phyloP scores from a whole-genome alignment of 129 eudicot genomes.

The Flaveria bidentis region DNA sequence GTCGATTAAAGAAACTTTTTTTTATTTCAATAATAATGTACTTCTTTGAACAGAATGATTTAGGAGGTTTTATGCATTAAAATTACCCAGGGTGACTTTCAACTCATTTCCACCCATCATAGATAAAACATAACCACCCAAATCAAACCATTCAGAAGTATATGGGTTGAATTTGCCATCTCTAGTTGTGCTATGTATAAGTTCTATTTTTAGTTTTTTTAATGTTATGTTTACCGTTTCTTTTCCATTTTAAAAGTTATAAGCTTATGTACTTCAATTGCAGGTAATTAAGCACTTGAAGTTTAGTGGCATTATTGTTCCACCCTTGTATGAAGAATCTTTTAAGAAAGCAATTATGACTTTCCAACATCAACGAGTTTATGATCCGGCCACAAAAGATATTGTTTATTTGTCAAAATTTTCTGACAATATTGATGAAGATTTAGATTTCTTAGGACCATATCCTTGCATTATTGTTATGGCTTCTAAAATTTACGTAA shows the following conservation, averaged over 20 bases:
- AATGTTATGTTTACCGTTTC: not conserved
- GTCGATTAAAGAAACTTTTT: not conserved
- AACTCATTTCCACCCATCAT: not conserved
- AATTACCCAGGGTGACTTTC: not conserved
- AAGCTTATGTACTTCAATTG: slow-evolving; percentile 12
- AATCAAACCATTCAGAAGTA: not conserved
- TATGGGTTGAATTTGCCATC: not conserved
- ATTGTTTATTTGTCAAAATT: slow-evolving; percentile 66
- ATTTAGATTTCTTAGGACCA: slow-evolving; percentile 93
- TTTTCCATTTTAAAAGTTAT: not conserved
- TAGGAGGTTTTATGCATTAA: not conserved
- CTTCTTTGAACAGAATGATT: not conserved
- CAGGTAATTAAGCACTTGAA: slow-evolving; percentile 93
- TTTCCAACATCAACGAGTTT: slow-evolving; percentile 93
- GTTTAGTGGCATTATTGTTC: slow-evolving; percentile 57
- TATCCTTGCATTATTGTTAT: slow-evolving; percentile 61
- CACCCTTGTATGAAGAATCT: slow-evolving; percentile 77
- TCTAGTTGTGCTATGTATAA: not conserved
- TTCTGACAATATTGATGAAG: slow-evolving; percentile 42
- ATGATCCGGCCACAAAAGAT: slow-evolving; percentile 65
- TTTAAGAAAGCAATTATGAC: slow-evolving; percentile 82
- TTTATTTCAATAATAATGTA: not conserved
- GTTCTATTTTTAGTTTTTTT: not conserved
- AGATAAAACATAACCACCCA: not conserved
- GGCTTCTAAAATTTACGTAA: not conserved